Conservation (phyloP, 2,329 filamentous ascomycete species). For the Mycosphaerella sp. region DNA sequence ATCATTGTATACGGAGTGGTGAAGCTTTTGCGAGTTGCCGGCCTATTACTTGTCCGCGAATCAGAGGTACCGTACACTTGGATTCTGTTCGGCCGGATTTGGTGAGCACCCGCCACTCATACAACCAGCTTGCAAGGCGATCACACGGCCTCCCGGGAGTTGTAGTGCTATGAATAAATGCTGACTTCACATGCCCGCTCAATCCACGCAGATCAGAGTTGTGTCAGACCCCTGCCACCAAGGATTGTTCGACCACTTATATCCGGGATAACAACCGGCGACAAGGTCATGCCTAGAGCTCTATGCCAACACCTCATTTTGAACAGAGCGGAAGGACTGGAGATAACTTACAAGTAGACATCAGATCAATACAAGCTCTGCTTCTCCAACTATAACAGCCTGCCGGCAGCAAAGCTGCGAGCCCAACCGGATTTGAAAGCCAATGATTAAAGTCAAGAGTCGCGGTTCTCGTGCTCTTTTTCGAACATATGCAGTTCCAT, state of each 20-base stretch:
- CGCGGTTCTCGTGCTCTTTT: not conserved
- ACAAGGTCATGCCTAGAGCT: slow-evolving; percentile 2
- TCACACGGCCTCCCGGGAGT: not conserved
- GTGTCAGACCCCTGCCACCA: not conserved
- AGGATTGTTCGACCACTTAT: not conserved
- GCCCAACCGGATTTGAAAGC: no score
- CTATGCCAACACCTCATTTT: not conserved
- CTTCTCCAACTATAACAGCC: not conserved
- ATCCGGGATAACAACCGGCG: not conserved
- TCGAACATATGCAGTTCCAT: not conserved
- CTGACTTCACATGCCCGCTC: not conserved
- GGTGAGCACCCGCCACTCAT: no score
- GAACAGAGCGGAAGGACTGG: not conserved
- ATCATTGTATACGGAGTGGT: no score
- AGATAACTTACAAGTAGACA: not conserved
- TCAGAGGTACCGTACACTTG: not conserved
- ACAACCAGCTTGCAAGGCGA: not conserved
- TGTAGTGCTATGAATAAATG: not conserved
- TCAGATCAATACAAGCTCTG: not conserved
- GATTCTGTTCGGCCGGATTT: no score
- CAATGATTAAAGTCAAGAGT: not conserved
- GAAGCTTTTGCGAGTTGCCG: not conserved
- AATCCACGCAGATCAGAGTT: not conserved
- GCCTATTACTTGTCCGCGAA: not conserved
- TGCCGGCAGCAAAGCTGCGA: not conserved